Conservation (phyloP, 176 grass and related monocot genomes). For the Cenchrus fungigraminus region DNA sequence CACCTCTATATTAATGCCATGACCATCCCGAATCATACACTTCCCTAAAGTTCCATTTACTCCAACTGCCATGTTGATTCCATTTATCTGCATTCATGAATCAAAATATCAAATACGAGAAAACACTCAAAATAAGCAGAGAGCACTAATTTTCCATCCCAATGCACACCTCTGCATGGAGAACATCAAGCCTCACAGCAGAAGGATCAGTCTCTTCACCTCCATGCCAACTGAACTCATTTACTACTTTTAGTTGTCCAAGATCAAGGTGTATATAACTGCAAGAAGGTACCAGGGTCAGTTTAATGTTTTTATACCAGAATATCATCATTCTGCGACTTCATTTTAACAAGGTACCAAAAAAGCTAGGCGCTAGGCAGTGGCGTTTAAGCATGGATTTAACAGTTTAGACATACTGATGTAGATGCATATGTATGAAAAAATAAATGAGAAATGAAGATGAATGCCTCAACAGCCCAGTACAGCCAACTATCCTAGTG, state of each 20-base stretch:
- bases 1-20: slow-evolving; percentile 81
- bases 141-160: not conserved
- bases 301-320: slow-evolving; percentile 21
- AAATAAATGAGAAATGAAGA: too few relatives aligned
- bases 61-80: slow-evolving; percentile 97
- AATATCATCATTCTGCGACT: slow-evolving; percentile 9
- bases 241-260: slow-evolving; percentile 79
- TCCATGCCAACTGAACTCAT: slow-evolving; percentile 91
- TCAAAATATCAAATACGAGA: slow-evolving; percentile 32
- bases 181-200: slow-evolving; percentile 92
- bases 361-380: too few relatives aligned
- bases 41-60: slow-evolving; percentile 75
- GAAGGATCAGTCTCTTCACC: slow-evolving; percentile 83
- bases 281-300: slow-evolving; percentile 40
- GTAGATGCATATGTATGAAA: too few relatives aligned
- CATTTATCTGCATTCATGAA: slow-evolving; percentile 74
- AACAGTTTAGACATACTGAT: too few relatives aligned
- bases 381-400: too few relatives aligned
- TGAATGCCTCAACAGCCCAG: too few relatives aligned
- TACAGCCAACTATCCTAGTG: too few relatives aligned
- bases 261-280: slow-evolving; percentile 99
- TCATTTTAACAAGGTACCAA: not conserved
- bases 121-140: not conserved
- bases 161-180: slow-evolving; percentile 76
- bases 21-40: slow-evolving; percentile 84